These are phyloP conservation scores for Metarhizium guizhouense DNA, from an alignment of 2,329 filamentous ascomycete genomes.

Conservation along the genomic window DNA sequence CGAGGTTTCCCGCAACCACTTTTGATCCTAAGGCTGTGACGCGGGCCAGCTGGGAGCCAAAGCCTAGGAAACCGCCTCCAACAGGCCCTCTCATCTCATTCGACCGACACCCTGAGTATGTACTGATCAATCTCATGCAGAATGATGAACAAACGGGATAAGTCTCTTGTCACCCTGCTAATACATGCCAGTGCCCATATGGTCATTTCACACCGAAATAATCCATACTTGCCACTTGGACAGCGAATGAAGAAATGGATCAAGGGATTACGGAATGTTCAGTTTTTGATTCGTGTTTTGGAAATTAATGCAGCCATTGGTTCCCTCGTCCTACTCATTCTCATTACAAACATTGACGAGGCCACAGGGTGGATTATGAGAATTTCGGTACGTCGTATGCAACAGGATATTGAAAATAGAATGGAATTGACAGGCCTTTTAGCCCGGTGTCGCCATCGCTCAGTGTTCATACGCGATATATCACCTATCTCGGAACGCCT, in stretches of 20 bases:
- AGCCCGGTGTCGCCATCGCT: conserved; percentile 69
- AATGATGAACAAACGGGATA: neutral
- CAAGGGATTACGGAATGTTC: conserved; percentile 57
- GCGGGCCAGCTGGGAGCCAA: conserved; percentile 64
- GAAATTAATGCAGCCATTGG: conserved; percentile 63
- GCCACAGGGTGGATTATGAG: conserved; percentile 67
- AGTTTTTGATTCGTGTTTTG: conserved; percentile 58
- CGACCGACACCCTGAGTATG: conserved; percentile 81
- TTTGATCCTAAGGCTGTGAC: conserved; percentile 87
- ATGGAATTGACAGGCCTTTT: neutral
- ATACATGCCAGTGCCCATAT: conserved; percentile 43
- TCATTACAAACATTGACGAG: conserved; percentile 59
- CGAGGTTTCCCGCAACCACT: conserved; percentile 41
- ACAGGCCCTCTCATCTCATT: conserved; percentile 72
- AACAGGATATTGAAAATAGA: neutral
- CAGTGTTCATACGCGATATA: conserved; percentile 72
- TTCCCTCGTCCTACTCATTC: conserved; percentile 65
- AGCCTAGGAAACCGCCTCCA: conserved; percentile 52
- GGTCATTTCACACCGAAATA: conserved; percentile 53
- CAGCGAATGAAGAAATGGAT: conserved; percentile 61
- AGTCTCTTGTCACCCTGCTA: neutral
- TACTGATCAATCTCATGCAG: conserved; percentile 8
- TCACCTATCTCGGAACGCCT: conserved; percentile 64
- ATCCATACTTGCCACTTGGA: conserved; percentile 57
- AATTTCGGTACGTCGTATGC: conserved; percentile 52